Evolutionary conservation across 2,329 filamentous ascomycete species (phyloP), one percentile per base, ranked within the genome.

Genomic region (Fusarium sulawesiense): DNA sequence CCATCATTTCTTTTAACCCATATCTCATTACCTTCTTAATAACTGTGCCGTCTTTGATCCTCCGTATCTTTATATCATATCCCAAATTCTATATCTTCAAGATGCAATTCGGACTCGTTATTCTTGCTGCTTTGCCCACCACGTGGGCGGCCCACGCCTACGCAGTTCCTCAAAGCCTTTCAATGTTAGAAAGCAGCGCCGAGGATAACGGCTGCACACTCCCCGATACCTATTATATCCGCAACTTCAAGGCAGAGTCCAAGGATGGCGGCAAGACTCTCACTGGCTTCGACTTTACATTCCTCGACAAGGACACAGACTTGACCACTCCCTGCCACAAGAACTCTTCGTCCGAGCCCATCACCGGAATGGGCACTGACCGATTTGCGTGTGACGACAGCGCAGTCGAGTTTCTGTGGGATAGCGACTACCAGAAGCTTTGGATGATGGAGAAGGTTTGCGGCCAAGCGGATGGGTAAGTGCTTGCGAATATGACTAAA

Each of bases 361-460:
- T 71, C 14, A 37, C 29, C 8, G 48, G 63, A 8, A 56, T 56
- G 30, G 62, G 65, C 10, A 75, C 78, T 3, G 72, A 79, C 12
- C 77, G 83, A 40, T 86, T 79, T 56, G 73, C 80, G 21, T 87
- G 85, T 71, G 80, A 83, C 45, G 73, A 84, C 71, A 12, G 53
- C 1, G 56, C 75, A 11, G 76, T 84, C 65, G 76, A 82, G 63
- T 87, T 87, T 64, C 81, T 85, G 67, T 86, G 77, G 77, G 46
- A 73, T 14, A 46, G 71, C 23, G 54, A 69, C 7, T 42, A 67
- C 7, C 66, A 68, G 29, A 75, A 76, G 41, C 66, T 86, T 45
- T 81, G 79, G n/a, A 65, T 85, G 73, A 76, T 85, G 45, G 83
- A 87, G 77, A 77, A 77, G 29, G 77, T 81, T 16, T 87, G 85